Evolutionary conservation across 1,284 basidiomycete genomes (phyloP).

Genomic region (Peniophora sp.): DNA sequence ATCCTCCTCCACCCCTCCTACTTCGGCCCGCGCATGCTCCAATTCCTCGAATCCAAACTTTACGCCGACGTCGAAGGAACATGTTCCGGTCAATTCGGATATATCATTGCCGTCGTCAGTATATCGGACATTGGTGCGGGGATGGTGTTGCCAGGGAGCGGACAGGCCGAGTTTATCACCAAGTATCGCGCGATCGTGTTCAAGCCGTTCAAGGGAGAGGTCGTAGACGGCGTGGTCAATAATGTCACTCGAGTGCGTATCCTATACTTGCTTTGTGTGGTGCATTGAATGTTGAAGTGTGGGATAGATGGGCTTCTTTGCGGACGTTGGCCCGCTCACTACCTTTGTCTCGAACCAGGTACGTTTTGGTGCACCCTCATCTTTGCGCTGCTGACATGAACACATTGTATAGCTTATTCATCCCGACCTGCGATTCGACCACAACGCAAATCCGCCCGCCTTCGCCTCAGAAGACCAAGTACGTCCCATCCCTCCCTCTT

Average conservation of each 20-base stretch:
- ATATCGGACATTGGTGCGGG: slow-evolving; percentile 88
- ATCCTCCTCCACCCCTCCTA: slow-evolving; percentile 97
- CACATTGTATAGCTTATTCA: slow-evolving; percentile 68
- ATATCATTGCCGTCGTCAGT: slow-evolving; percentile 93
- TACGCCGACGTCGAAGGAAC: slow-evolving; percentile 97
- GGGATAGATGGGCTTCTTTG: slow-evolving; percentile 93
- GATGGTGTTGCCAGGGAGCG: slow-evolving; percentile 86
- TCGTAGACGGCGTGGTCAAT: slow-evolving; percentile 93
- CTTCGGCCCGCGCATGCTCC: slow-evolving; percentile 93
- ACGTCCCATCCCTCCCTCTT: slow-evolving; percentile 10
- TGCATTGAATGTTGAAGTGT: neutral
- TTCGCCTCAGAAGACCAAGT: slow-evolving; percentile 88
- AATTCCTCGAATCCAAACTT: slow-evolving; percentile 88
- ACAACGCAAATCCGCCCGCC: slow-evolving; percentile 87
- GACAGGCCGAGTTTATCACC: slow-evolving; percentile 90
- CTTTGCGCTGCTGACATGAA: slow-evolving; percentile 4
- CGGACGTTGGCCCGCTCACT: slow-evolving; percentile 87
- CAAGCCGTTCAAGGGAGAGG: slow-evolving; percentile 98
- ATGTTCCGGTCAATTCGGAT: slow-evolving; percentile 92
- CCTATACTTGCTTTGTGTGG: neutral
- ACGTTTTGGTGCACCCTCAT: slow-evolving; percentile 21
- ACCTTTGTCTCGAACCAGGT: slow-evolving; percentile 96
- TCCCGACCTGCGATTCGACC: slow-evolving; percentile 88
- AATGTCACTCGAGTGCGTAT: slow-evolving; percentile 87
- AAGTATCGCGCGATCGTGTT: slow-evolving; percentile 91